Percentiles rank a stretch among this genome's conserved stretches.
Evolutionary conservation across 139 green algal species (phyloP).

Genomic region (Auxenochlorella pyrenoidosa): DNA sequence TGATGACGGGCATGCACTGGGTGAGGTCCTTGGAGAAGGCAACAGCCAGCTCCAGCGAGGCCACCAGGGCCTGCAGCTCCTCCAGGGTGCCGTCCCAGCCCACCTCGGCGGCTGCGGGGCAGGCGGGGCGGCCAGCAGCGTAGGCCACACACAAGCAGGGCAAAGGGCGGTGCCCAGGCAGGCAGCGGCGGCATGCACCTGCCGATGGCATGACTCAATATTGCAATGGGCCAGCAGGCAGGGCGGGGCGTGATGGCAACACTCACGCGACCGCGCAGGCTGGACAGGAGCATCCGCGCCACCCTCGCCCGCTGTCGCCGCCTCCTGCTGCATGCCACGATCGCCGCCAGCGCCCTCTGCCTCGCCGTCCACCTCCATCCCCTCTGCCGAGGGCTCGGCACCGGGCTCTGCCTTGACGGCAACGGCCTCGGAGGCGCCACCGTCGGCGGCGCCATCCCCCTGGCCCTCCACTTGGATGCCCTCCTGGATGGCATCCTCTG

Average conservation of each 20-base stretch:
- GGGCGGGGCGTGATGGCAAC: not conserved
- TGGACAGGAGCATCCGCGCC: conserved; percentile 6
- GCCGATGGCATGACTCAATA: no score
- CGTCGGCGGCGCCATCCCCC: conserved; percentile 5
- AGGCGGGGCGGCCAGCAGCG: not conserved
- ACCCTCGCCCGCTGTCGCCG: not conserved
- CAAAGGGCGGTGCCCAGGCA: not conserved
- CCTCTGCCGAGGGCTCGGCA: conserved; percentile 27
- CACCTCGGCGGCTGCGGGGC: conserved; percentile 31
- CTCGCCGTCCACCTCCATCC: conserved; percentile 41
- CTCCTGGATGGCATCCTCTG: not conserved
- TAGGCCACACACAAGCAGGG: not conserved
- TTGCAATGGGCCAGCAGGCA: no score
- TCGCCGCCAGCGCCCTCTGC: not conserved
- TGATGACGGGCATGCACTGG: conserved; percentile 57
- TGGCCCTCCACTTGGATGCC: not conserved
- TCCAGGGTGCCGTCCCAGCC: conserved; percentile 52
- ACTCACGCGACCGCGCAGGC: conserved; percentile 6
- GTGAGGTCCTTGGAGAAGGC: conserved; percentile 64
- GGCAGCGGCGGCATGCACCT: not conserved
- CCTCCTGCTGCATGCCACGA: not conserved
- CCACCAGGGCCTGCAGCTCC: conserved; percentile 69
- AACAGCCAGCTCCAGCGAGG: conserved; percentile 73
- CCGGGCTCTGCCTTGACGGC: conserved; percentile 13
- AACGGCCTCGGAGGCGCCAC: conserved; percentile 14